Evolutionary conservation across 768 basidiomycete genomes (phyloP), one percentile per base, ranked within the genome.

Genomic region (Russula vinacea): DNA sequence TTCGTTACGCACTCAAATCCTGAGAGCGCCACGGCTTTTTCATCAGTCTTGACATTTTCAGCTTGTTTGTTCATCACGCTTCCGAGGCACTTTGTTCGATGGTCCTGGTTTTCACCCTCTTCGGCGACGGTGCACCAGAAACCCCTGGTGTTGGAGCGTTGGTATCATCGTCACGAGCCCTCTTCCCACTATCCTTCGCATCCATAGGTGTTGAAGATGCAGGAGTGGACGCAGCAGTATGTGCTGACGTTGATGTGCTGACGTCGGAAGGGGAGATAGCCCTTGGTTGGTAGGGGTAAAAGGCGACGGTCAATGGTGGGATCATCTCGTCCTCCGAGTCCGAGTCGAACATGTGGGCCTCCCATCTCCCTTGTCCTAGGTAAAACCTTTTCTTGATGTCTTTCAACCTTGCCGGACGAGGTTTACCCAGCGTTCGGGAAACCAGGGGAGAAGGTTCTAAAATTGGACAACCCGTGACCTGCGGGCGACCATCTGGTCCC

Each of bases 1-100:
- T 87, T 84, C 56, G 82, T 80, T 81, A 88, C 82, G 67, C 79
- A 79, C 69, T 84, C 83, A 45, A 90, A n/a, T n/a, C n/a, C n/a
- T n/a, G n/a, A 72, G 78, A 88, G 86, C 5, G 78, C 78, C 37
- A 75, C 73, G 1, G 87, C 81, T 32, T 91, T 86, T 54, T 89
- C 88, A 45, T 85, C 84, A 0, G 84, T 84, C 78, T 87, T 83
- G 70, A 88, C 79, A 35, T 39, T 59, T 32, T 64, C 66, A 7
- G 58, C 68, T 57, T 69, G 60, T 24, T 57, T 69, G 60, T 24
- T 67, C 68, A 13, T 63, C 60, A 39, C 68, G 60, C 47, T 71
- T 75, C 3, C 80, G 76, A 37, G 74, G 56, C 56, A 78, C 75
- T 62, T 78, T 76, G 66, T 77, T 84, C 16, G 81, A 76, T 32